phyloP scores from a whole-genome alignment of 371 early-diverging fungal species.

The Coemansia sp. region DNA sequence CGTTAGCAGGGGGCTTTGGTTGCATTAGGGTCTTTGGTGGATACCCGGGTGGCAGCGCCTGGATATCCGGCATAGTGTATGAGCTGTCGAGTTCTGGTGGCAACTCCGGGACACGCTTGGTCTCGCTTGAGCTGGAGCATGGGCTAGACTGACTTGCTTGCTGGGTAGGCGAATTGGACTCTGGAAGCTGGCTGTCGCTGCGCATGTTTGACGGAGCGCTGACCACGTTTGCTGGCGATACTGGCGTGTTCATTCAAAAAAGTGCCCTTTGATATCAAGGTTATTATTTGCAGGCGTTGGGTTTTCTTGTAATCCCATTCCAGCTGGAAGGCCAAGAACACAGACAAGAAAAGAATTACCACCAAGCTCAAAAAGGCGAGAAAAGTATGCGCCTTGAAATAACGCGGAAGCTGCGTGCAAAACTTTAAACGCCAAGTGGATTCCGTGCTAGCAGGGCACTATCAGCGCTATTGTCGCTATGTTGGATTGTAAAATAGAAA shows the following conservation, averaged over 20 bases:
- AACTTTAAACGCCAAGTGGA: too few relatives aligned
- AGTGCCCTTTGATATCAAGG: not conserved
- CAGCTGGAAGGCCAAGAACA: not conserved
- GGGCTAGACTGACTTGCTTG: not conserved
- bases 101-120: not conserved
- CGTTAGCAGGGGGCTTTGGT: constrained; percentile 1
- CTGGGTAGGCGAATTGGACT: not conserved
- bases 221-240: constrained; percentile 3
- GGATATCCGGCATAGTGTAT: not conserved
- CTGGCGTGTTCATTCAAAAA: not conserved
- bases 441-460: not conserved
- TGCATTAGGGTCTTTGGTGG: not conserved
- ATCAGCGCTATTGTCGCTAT: not conserved
- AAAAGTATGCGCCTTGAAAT: not conserved
- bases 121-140: not conserved
- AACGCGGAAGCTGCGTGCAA: not conserved
- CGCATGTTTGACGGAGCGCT: not conserved
- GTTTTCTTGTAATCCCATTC: too few relatives aligned
- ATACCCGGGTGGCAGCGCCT: constrained; percentile 10
- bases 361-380: not conserved
- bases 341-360: not conserved
- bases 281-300: not conserved
- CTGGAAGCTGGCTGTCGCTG: not conserved
- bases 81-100: not conserved
- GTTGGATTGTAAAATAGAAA: not conserved